These are phyloP conservation scores for Nemania sp. DNA, from an alignment of 2,329 filamentous ascomycete genomes.

Conservation along the genomic window DNA sequence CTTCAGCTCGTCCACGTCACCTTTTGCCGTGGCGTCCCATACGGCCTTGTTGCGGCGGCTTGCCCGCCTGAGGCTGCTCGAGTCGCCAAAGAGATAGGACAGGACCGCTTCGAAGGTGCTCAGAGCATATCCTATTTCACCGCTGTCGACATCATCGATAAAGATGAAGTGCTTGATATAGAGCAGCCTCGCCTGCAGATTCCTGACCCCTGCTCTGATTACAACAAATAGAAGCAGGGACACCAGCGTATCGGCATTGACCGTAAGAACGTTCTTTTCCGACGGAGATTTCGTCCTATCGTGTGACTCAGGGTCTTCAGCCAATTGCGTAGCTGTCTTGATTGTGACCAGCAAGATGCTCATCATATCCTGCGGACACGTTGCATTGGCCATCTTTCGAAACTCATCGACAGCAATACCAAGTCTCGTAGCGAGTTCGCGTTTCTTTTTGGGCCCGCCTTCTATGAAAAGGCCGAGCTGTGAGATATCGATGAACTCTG, in stretches of 20 bases:
- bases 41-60: conserved; percentile 84
- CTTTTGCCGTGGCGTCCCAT: conserved; percentile 84
- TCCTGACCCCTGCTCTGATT: conserved; percentile 84
- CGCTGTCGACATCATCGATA: conserved; percentile 94
- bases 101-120: conserved; percentile 96
- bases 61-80: conserved; percentile 77
- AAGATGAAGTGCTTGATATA: conserved; percentile 99
- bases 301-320: conserved; percentile 51
- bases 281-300: conserved; percentile 43
- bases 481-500: conserved; percentile 91
- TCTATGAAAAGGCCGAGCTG: conserved; percentile 90
- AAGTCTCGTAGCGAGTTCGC: conserved; percentile 77
- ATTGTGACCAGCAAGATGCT: conserved; percentile 78
- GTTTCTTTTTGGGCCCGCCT: conserved; percentile 76
- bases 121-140: conserved; percentile 92
- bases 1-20: conserved; percentile 74
- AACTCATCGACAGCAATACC: conserved; percentile 85
- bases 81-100: conserved; percentile 83
- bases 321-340: conserved; percentile 77
- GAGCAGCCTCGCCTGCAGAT: conserved; percentile 84
- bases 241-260: conserved; percentile 89
- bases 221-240: conserved; percentile 90
- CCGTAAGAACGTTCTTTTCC: conserved; percentile 62
- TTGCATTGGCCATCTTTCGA: conserved; percentile 77
- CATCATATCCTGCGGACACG: conserved; percentile 88